A percentile compares a stretch with the other conserved stretches of the same genome.
phyloP scores from a whole-genome alignment of 2,329 filamentous ascomycete species.

The Coleophoma crateriformis region DNA sequence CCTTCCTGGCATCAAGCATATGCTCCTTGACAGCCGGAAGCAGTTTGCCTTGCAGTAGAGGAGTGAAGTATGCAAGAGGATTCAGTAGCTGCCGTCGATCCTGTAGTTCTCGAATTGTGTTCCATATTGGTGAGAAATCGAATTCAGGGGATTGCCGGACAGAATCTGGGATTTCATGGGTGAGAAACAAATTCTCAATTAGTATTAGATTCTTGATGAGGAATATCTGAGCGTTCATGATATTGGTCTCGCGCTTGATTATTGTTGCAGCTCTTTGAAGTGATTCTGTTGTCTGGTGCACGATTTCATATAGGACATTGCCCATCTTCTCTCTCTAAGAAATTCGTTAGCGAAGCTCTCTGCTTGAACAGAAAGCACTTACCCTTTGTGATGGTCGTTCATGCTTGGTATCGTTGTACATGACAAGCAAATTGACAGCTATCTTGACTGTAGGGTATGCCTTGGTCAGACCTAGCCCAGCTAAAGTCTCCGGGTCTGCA shows the following conservation, averaged over 20 bases:
- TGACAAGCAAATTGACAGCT: slow-evolving; percentile 50
- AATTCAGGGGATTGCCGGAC: slow-evolving; percentile 47
- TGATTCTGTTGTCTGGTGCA: slow-evolving; percentile 83
- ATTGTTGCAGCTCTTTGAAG: slow-evolving; percentile 70
- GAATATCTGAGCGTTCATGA: slow-evolving; percentile 80
- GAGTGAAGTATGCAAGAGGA: slow-evolving; percentile 34
- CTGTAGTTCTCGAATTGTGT: slow-evolving; percentile 46
- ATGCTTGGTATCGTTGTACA: slow-evolving; percentile 45
- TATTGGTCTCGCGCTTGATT: slow-evolving; percentile 57
- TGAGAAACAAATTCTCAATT: slow-evolving; percentile 91
- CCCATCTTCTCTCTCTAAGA: slow-evolving; percentile 16
- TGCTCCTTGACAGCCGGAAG: slow-evolving; percentile 31
- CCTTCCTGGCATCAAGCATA: slow-evolving; percentile 54
- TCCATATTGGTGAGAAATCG: slow-evolving; percentile 61
- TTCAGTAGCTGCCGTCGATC: slow-evolving; percentile 44
- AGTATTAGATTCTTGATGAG: slow-evolving; percentile 92
- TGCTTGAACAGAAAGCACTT: neutral
- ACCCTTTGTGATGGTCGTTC: slow-evolving; percentile 15
- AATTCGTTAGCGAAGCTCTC: no score
- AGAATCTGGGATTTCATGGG: slow-evolving; percentile 79
- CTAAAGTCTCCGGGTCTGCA: slow-evolving; percentile 52
- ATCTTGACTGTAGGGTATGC: slow-evolving; percentile 52
- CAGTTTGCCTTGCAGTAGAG: slow-evolving; percentile 36
- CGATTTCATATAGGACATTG: slow-evolving; percentile 72
- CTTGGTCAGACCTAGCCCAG: slow-evolving; percentile 48